A percentile compares a stretch with the other conserved stretches of the same genome.
Evolutionary conservation across 805 yeast genomes (phyloP).

Genomic region (Candida sithepensis): DNA sequence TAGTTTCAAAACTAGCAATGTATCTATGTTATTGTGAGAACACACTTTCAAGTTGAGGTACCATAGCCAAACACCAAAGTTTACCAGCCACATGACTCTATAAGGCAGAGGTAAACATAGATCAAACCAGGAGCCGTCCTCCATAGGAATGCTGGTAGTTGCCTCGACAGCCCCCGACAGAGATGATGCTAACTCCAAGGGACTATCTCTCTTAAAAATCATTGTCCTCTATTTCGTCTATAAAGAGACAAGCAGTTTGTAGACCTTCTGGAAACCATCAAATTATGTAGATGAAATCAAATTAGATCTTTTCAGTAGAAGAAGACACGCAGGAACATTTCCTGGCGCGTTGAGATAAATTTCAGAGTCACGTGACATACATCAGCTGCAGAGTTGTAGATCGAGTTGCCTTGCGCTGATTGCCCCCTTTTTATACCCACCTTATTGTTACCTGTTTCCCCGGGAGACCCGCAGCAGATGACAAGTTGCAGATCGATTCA

Average conservation of each 20-base stretch:
- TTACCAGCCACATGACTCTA: slow-evolving; percentile 45
- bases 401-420: too few relatives aligned
- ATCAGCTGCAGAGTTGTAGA: not conserved
- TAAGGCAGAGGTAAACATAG: slow-evolving; percentile 45
- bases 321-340: not conserved
- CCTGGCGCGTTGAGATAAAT: too few relatives aligned
- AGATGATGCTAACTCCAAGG: not conserved
- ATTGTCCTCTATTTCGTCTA: not conserved
- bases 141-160: not conserved
- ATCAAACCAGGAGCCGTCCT: slow-evolving; percentile 24
- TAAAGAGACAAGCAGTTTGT: not conserved
- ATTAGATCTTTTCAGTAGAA: not conserved
- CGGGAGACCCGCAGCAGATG: too few relatives aligned
- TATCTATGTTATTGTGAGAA: slow-evolving; percentile 39
- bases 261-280: too few relatives aligned
- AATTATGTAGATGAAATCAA: too few relatives aligned
- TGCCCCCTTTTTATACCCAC: too few relatives aligned
- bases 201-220: not conserved
- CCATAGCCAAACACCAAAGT: slow-evolving; percentile 55
- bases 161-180: not conserved
- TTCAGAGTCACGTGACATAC: not conserved
- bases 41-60: slow-evolving; percentile 39
- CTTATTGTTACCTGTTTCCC: too few relatives aligned
- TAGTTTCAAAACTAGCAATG: slow-evolving; percentile 38
- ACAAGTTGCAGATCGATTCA: too few relatives aligned